Evolutionary conservation across 768 basidiomycete species (phyloP).

Genomic region (Chalciporus sphaerocephalus): DNA sequence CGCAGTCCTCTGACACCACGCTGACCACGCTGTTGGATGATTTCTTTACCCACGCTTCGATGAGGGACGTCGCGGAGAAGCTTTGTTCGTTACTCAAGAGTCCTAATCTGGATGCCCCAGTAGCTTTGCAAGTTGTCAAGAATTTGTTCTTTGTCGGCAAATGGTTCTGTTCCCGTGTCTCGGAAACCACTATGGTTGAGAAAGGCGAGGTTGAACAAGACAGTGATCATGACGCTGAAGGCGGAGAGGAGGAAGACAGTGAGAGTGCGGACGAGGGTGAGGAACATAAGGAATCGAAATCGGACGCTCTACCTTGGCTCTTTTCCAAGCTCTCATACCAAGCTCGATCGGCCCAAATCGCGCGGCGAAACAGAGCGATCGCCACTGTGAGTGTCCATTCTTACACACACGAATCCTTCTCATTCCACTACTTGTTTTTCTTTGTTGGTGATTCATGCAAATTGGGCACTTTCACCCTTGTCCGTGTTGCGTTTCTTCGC

Average conservation of each 20-base stretch:
- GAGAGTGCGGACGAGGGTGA: constrained; percentile 27
- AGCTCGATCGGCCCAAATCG: constrained; percentile 69
- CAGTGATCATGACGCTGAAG: not conserved
- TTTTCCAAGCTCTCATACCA: constrained; percentile 94
- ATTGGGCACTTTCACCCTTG: constrained; percentile 80
- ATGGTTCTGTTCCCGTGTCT: constrained; percentile 53
- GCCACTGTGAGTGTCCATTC: constrained; percentile 34
- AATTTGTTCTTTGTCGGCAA: constrained; percentile 91
- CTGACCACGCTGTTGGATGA: constrained; percentile 17
- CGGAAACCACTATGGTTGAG: constrained; percentile 21
- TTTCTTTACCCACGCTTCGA: constrained; percentile 50
- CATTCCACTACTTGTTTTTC: not conserved
- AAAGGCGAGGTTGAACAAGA: constrained; percentile 23
- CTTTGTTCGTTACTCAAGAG: constrained; percentile 78
- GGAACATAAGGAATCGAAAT: constrained; percentile 7
- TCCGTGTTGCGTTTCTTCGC: constrained; percentile 91
- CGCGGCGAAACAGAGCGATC: constrained; percentile 52
- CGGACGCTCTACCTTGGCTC: constrained; percentile 78
- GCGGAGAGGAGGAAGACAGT: constrained; percentile 21
- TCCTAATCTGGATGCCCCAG: constrained; percentile 62
- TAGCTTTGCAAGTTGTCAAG: constrained; percentile 86
- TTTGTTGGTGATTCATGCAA: constrained; percentile 43
- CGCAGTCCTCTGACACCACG: constrained; percentile 36
- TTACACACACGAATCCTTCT: not conserved
- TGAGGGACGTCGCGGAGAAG: constrained; percentile 71